Conservation (phyloP, 2,329 filamentous ascomycete species). For the Pyrenochaeta sp. region DNA sequence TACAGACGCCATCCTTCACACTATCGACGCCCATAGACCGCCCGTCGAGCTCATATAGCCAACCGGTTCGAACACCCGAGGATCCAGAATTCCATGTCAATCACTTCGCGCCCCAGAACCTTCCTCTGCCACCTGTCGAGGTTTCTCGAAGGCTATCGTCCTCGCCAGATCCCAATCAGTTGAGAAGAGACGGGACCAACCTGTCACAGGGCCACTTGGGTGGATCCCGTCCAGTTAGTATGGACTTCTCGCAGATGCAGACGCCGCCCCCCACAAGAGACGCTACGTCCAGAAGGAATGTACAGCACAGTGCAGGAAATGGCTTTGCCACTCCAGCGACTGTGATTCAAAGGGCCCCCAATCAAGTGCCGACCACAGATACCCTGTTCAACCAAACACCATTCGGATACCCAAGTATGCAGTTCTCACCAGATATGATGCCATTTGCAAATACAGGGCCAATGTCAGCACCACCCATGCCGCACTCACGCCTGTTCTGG, state of each 20-base stretch:
- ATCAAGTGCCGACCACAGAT: constrained; percentile 35
- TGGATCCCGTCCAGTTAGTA: constrained; percentile 38
- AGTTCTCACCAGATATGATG: constrained; percentile 67
- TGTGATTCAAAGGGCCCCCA: constrained; percentile 53
- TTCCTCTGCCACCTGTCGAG: constrained; percentile 67
- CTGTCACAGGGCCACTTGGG: constrained; percentile 23
- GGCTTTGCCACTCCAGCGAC: constrained; percentile 47
- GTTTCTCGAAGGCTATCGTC: constrained; percentile 66
- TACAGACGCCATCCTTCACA: constrained; percentile 52
- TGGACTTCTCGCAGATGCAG: constrained; percentile 62
- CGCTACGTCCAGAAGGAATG: constrained; percentile 59
- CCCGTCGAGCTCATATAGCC: constrained; percentile 46
- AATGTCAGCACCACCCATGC: constrained; percentile 64
- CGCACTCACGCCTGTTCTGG: constrained; percentile 57
- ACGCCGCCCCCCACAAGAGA: constrained; percentile 69
- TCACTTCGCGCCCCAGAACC: constrained; percentile 64
- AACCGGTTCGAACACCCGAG: constrained; percentile 46
- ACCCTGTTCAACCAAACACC: constrained; percentile 49
- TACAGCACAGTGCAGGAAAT: constrained; percentile 40
- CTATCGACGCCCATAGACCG: constrained; percentile 47
- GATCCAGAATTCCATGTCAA: constrained; percentile 66
- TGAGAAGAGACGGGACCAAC: constrained; percentile 18
- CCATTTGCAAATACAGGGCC: constrained; percentile 61
- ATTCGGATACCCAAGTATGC: constrained; percentile 61
- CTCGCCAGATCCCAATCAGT: constrained; percentile 59